A percentile compares a stretch with the other conserved stretches of the same genome.
These are phyloP conservation scores for Laguncularia racemosa DNA, from an alignment of 345 rosid genomes.

Conservation along the genomic window DNA sequence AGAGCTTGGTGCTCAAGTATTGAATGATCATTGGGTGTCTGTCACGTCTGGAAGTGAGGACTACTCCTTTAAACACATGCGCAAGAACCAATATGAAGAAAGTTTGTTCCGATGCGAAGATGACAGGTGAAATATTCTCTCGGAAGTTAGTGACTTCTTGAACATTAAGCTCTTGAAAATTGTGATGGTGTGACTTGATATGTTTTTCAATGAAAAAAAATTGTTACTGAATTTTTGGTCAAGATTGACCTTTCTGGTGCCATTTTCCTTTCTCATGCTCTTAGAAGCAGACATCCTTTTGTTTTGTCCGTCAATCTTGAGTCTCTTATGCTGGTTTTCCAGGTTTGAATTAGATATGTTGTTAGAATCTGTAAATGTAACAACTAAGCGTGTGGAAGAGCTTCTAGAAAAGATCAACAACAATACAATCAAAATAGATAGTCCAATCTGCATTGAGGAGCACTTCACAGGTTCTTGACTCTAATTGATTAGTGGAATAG, in stretches of 20 bases:
- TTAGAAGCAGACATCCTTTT: not conserved
- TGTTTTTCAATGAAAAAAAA: not conserved
- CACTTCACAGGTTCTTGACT: slow-evolving; percentile 70
- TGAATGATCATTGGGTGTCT: slow-evolving; percentile 97
- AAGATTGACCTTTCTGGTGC: slow-evolving; percentile 2
- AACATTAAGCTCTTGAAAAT: not conserved
- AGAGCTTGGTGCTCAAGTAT: slow-evolving; percentile 70
- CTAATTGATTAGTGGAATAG: slow-evolving; percentile 5
- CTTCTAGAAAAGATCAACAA: slow-evolving; percentile 62
- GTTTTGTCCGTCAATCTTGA: not conserved
- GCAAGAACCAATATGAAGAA: slow-evolving; percentile 98
- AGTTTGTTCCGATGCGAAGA: slow-evolving; percentile 94
- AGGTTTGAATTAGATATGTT: slow-evolving; percentile 99
- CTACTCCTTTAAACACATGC: slow-evolving; percentile 98
- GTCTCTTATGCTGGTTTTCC: slow-evolving; percentile 11
- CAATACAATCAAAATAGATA: slow-evolving; percentile 48
- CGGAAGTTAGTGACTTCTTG: not conserved
- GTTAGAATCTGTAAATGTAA: slow-evolving; percentile 80
- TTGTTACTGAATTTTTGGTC: not conserved
- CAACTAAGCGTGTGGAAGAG: slow-evolving; percentile 82
- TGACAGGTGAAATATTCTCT: slow-evolving; percentile 61
- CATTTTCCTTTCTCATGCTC: not conserved
- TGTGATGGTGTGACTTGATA: too few species aligned
- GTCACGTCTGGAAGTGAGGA: slow-evolving; percentile 99
- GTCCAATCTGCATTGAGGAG: slow-evolving; percentile 59